These are phyloP conservation scores for Lecanicillium sp. DNA, from an alignment of 2,329 filamentous ascomycete species.

Conservation along the genomic window DNA sequence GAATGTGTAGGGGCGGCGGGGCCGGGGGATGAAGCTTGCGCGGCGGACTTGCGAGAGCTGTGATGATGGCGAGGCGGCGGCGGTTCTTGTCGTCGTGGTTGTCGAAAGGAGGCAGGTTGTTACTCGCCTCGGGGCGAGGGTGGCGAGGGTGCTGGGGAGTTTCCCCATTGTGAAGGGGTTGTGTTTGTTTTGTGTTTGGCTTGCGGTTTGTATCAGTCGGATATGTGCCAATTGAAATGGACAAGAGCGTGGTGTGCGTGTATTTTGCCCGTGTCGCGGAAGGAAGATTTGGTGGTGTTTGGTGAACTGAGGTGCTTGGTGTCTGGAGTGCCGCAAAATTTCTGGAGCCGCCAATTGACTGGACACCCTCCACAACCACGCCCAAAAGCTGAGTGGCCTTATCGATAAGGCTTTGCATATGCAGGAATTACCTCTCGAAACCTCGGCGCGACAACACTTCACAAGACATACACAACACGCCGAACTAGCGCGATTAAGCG, in stretches of 20 bases:
- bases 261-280: neutral
- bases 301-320: neutral
- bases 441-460: no score
- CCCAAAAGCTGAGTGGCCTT: no score
- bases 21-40: conserved; percentile 78
- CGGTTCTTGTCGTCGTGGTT: conserved; percentile 14
- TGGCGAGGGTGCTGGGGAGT: conserved; percentile 18
- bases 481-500: no score
- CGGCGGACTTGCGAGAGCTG: conserved; percentile 57
- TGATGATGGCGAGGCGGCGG: conserved; percentile 16
- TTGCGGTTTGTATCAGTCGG: neutral
- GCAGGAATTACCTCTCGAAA: no score
- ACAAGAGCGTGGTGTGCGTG: neutral
- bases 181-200: neutral
- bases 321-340: neutral
- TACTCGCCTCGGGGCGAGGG: conserved; percentile 21
- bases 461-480: no score
- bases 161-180: conserved; percentile 19
- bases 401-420: no score
- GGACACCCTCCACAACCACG: no score
- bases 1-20: conserved; percentile 91
- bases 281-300: neutral
- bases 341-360: no score
- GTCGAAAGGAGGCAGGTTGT: conserved; percentile 19
- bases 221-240: neutral